Base-by-base conservation (phyloP, 164 flowering plant genomes). In the Magnolia officinalis region DNA sequence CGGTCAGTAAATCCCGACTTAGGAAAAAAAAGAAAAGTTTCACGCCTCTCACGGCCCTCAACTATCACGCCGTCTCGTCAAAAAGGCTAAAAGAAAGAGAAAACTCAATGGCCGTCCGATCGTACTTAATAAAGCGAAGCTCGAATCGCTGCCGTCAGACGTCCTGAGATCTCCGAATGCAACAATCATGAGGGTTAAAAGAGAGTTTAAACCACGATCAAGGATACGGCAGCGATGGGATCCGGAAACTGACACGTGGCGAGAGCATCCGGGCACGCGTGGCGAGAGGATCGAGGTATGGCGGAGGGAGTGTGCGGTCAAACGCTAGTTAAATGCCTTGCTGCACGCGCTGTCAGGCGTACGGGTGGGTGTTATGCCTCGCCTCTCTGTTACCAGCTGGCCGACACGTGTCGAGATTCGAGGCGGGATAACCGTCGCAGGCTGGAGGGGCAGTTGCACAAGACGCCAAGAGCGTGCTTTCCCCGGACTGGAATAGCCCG, bases 401-500 rank as follows among this genome's bases (percentile, higher is more conserved):
- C n/a, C 20, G 11, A 65, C 68, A 65, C 68, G 68, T 65, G 68
- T 13, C 68, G 50, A 13, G 21, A 55, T 55, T 29, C 71, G 49
- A 16, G 49, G 26, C 14, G 49, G 50, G 19, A 3, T 9, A n/a
- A 37, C 45, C 45, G 61, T 55, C 61, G 45, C 45, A 37, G 45
- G 6, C 11, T 6, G 67, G 2, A 64, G 59, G 16, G 64, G 8
- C 31, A 18, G n/a, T 37, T 6, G 45, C 64, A 50, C 31, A 72
- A 72, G 74, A 55, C 74, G 74, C 74, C 74, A 72, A 72, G 64
- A 8, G 74, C 63, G 63, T 72, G 74, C 74, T 72, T 72, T 68
- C 24, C 21, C 45, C 2, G 45, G 45, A 37, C 45, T 6, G 45
- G 45, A 37, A 65, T 65, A 9, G 8, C 26, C 26, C 10, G 68